A percentile compares a stretch with the other conserved stretches of the same genome.
Conservation (phyloP, 345 rosid species). For the Linum trigynum region DNA sequence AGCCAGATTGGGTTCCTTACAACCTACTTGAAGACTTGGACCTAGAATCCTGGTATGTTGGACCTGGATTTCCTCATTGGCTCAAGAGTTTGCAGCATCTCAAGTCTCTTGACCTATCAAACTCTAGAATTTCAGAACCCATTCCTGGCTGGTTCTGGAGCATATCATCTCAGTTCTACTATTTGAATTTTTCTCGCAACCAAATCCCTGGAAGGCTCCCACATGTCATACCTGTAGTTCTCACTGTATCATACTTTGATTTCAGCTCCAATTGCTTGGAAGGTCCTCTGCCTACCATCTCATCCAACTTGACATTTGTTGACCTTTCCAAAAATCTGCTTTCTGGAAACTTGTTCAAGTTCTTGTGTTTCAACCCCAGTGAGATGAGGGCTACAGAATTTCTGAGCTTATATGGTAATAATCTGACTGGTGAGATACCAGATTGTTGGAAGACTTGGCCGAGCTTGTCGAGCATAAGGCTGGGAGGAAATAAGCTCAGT, state of each 20-base stretch:
- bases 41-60: not conserved
- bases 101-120: not conserved
- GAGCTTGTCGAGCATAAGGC: constrained; percentile 1
- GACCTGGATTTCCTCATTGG: not conserved
- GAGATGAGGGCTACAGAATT: not conserved
- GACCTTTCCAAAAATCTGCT: not conserved
- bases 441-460: not conserved
- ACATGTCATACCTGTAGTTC: not conserved
- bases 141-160: not conserved
- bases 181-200: not conserved
- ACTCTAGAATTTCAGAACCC: not conserved
- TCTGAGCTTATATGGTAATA: not conserved
- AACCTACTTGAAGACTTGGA: not conserved
- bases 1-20: not conserved
- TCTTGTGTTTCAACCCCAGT: not conserved
- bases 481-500: constrained; percentile 13
- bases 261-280: not conserved
- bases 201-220: not conserved
- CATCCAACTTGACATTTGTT: not conserved
- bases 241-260: not conserved
- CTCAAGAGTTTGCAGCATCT: not conserved
- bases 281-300: not conserved
- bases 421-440: not conserved
- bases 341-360: not conserved
- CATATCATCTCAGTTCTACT: not conserved